Evolutionary conservation across 345 rosid species (phyloP).

Genomic region (Populus deltoides): DNA sequence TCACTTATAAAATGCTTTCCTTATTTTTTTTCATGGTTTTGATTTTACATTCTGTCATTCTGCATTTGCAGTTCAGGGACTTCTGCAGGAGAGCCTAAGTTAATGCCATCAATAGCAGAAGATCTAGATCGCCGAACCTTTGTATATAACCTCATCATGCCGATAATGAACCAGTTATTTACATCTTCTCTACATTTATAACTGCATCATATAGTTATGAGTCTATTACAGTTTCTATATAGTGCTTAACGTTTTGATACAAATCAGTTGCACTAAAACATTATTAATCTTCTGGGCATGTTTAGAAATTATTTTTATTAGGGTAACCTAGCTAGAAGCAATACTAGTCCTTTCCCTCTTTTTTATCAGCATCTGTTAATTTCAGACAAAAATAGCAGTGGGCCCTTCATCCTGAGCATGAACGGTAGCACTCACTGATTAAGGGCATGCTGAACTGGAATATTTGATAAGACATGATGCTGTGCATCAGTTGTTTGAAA

Average conservation of each 20-base stretch:
- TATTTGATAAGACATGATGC: not conserved
- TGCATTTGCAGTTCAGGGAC: constrained; percentile 60
- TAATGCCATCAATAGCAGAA: constrained; percentile 62
- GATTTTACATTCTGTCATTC: not conserved
- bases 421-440: not conserved
- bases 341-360: not conserved
- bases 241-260: not conserved
- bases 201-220: not conserved
- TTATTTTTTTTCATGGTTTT: not conserved
- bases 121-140: constrained; percentile 66
- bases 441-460: not conserved
- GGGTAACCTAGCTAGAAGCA: not conserved
- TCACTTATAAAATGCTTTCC: not conserved
- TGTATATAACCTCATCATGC: constrained; percentile 65
- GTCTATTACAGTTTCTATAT: not conserved
- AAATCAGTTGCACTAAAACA: not conserved
- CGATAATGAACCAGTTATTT: constrained; percentile 56
- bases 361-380: not conserved
- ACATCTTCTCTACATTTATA: not conserved
- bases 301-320: not conserved
- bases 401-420: not conserved
- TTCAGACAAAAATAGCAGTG: not conserved
- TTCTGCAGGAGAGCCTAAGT: constrained; percentile 63
- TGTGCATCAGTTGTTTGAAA: not conserved
- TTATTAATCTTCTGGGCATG: not conserved